A percentile compares a stretch with the other conserved stretches of the same genome.
These are phyloP conservation scores for Selenicereus undatus DNA, from an alignment of 148 eudicot genomes.

Conservation along the genomic window DNA sequence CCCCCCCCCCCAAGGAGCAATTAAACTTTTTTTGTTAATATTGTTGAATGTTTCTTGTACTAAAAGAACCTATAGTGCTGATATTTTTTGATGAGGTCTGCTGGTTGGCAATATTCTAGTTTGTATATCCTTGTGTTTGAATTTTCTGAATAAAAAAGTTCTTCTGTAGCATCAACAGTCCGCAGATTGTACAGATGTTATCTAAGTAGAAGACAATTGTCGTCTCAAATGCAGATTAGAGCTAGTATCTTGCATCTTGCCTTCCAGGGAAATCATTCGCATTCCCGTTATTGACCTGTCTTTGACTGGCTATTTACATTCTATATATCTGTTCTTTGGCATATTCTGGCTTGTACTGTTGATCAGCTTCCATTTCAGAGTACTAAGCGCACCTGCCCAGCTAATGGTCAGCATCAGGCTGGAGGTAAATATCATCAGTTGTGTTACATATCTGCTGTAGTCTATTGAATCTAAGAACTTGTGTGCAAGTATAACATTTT, in stretches of 20 bases:
- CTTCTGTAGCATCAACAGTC: no score
- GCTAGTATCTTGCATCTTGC: not conserved
- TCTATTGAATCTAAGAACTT: no score
- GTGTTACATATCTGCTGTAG: not conserved
- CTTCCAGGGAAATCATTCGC: not conserved
- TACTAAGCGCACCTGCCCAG: not conserved
- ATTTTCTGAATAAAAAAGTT: no score
- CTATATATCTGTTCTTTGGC: slow-evolving; percentile 5
- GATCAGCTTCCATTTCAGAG: not conserved
- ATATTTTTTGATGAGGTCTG: slow-evolving; percentile 3
- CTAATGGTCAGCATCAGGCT: not conserved
- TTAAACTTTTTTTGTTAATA: not conserved
- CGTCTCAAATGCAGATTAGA: not conserved
- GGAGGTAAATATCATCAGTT: not conserved
- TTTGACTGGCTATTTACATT: not conserved
- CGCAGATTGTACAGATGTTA: not conserved
- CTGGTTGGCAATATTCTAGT: not conserved
- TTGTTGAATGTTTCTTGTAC: slow-evolving; percentile 1
- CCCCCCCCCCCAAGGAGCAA: not conserved
- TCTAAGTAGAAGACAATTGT: not conserved
- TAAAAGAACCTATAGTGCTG: slow-evolving; percentile 3
- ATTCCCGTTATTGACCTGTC: not conserved
- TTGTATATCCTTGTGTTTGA: no score
- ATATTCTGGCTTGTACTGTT: not conserved
- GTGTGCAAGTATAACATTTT: no score